A percentile compares a stretch with the other conserved stretches of the same genome.
phyloP scores from a whole-genome alignment of 2,329 filamentous ascomycete genomes.

The Alternaria brassicae region DNA sequence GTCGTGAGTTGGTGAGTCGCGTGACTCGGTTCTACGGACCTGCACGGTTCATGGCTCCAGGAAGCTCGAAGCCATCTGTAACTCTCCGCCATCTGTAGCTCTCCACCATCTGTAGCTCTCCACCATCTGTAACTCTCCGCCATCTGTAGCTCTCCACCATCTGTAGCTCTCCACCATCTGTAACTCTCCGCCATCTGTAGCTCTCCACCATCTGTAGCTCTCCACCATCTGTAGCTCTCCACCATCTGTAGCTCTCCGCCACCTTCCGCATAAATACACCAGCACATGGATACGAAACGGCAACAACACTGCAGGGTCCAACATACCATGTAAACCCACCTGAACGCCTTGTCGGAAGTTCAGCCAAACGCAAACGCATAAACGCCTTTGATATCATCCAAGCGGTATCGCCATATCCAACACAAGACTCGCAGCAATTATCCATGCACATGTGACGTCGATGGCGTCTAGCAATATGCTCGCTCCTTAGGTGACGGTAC shows the following conservation, averaged over 20 bases:
- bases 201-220: constrained; percentile 7
- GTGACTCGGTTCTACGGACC: constrained; percentile 1
- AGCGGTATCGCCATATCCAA: constrained; percentile 10
- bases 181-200: constrained; percentile 6
- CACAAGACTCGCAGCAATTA: constrained; percentile 37
- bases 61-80: constrained; percentile 1
- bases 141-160: constrained; percentile 5
- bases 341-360: constrained; percentile 12
- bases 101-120: constrained; percentile 10
- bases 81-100: constrained; percentile 5
- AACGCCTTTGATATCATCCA: constrained; percentile 9
- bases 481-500: constrained; percentile 66
- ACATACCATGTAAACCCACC: constrained; percentile 1
- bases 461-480: not conserved
- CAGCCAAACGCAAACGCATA: constrained; percentile 6
- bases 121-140: constrained; percentile 7
- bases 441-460: constrained; percentile 16
- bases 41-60: not conserved
- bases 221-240: constrained; percentile 10
- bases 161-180: constrained; percentile 6
- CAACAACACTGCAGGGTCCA: constrained; percentile 1
- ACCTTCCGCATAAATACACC: not conserved
- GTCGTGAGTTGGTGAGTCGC: not conserved
- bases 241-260: constrained; percentile 5
- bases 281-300: not conserved